phyloP scores from a whole-genome alignment of 1,139 yeast species.

The Suhomyces terraborum region DNA sequence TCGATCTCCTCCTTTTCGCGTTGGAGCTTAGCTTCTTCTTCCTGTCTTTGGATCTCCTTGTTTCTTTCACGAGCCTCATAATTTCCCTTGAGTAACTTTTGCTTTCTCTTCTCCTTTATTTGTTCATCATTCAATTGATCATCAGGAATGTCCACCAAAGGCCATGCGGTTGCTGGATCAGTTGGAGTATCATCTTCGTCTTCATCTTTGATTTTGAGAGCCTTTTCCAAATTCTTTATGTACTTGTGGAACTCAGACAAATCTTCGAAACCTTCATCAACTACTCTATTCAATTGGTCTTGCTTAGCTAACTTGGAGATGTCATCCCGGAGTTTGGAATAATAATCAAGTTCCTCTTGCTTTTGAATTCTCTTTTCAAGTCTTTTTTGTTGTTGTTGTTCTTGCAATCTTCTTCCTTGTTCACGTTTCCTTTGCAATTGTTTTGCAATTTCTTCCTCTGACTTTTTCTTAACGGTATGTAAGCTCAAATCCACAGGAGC shows the following conservation, averaged over 20 bases:
- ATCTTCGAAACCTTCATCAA: conserved; percentile 77
- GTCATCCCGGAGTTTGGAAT: conserved; percentile 56
- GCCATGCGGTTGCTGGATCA: conserved; percentile 63
- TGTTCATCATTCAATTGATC: conserved; percentile 79
- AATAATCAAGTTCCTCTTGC: conserved; percentile 79
- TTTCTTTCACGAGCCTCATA: conserved; percentile 86
- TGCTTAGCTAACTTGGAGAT: conserved; percentile 50
- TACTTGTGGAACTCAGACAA: conserved; percentile 72
- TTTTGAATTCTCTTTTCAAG: conserved; percentile 77
- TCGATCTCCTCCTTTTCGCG: conserved; percentile 63
- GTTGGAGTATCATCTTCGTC: conserved; percentile 46
- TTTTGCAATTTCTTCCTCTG: conserved; percentile 77
- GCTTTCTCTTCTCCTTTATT: conserved; percentile 83
- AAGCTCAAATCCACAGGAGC: conserved; percentile 64
- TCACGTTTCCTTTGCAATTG: conserved; percentile 83
- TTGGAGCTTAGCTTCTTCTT: conserved; percentile 57
- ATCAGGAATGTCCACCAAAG: conserved; percentile 81
- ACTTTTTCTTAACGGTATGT: conserved; percentile 63
- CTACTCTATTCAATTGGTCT: conserved; percentile 49
- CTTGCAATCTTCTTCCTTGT: conserved; percentile 86
- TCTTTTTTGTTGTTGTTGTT: conserved; percentile 86
- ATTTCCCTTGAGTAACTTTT: conserved; percentile 78
- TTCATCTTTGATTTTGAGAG: conserved; percentile 55
- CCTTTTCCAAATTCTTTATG: conserved; percentile 62
- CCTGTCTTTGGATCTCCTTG: conserved; percentile 66